Base-by-base conservation (phyloP, 2,329 filamentous ascomycete genomes). In the Penicillium sp. region DNA sequence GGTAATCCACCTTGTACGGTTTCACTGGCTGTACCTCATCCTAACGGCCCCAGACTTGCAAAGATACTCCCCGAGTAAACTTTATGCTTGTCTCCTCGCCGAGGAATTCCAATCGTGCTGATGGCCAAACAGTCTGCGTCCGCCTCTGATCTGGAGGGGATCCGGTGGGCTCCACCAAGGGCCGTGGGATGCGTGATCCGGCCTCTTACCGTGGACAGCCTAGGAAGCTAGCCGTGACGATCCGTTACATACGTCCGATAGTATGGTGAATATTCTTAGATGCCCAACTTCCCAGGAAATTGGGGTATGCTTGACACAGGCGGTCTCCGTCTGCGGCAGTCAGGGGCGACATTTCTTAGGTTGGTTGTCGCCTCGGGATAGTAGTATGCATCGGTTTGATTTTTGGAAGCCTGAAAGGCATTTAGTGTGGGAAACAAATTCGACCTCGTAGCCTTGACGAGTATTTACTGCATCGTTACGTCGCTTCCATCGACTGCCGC, bases 41-140 rank as follows among this genome's bases (percentile, higher is more conserved):
- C 45, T 18, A 46, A 46, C 36, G 16, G 28, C 45, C 47, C 29
- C 9, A 47, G 38, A 45, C 24, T 29, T 34, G n/a, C 46, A n/a
- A 51, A 46, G 52, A 55, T 62, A 62, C 56, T 46, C 58, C 56
- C 56, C 60, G 54, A 59, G 47, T 52, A 58, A 61, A 61, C 46
- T 56, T 57, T 57, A 54, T 56, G 51, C 54, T 61, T 57, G 43
- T 53, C 47, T 42, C 18, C n/a, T 39, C 48, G 45, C 46, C 28
- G 28, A 24, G 21, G 34, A 21, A 47, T 28, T 36, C 51, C 45
- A 47, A 55, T 54, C 50, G 39, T 24, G 7, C n/a, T 3, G 5
- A 4, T 6, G n/a, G 8, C 38, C n/a, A 33, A 16, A 6, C 12
- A 42, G 24, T 46, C 47, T 54, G 54, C 52, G 51, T 56, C 49